Percentiles rank a stretch among this genome's conserved stretches.
Evolutionary conservation across 1,284 basidiomycete genomes (phyloP).

Genomic region (Ceratobasidium sp.): DNA sequence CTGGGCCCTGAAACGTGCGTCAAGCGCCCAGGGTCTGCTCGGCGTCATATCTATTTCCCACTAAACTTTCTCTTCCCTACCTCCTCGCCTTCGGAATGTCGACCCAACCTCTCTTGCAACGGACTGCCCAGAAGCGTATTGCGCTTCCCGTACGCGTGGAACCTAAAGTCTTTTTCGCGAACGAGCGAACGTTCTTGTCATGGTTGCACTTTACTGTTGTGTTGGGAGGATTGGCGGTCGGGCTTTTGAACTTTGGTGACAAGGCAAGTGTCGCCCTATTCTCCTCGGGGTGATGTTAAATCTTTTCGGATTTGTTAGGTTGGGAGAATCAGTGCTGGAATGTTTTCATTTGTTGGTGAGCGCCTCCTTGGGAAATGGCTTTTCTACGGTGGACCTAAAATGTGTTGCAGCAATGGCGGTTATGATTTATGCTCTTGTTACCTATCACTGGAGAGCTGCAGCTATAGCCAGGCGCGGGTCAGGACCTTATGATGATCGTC

Average conservation of each 20-base stretch:
- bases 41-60: slow-evolving; percentile 35
- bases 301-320: slow-evolving; percentile 65
- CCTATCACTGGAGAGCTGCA: slow-evolving; percentile 96
- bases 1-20: slow-evolving; percentile 42
- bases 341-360: slow-evolving; percentile 93
- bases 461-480: slow-evolving; percentile 93
- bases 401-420: slow-evolving; percentile 85
- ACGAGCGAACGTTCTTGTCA: slow-evolving; percentile 92
- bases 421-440: slow-evolving; percentile 95
- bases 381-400: not conserved
- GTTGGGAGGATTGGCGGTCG: slow-evolving; percentile 92
- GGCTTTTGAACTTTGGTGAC: slow-evolving; percentile 97
- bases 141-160: slow-evolving; percentile 95
- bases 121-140: slow-evolving; percentile 95
- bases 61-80: slow-evolving; percentile 45
- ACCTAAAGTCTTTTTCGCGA: slow-evolving; percentile 95
- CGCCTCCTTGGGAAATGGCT: slow-evolving; percentile 48
- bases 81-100: slow-evolving; percentile 74
- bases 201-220: slow-evolving; percentile 98
- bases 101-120: slow-evolving; percentile 96
- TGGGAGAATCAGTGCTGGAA: slow-evolving; percentile 90
- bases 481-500: slow-evolving; percentile 96
- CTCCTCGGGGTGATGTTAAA: not conserved
- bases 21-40: slow-evolving; percentile 28
- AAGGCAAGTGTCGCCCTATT: slow-evolving; percentile 68